Conservation (phyloP, 305 asterid genomes). For the Lippia alba region DNA sequence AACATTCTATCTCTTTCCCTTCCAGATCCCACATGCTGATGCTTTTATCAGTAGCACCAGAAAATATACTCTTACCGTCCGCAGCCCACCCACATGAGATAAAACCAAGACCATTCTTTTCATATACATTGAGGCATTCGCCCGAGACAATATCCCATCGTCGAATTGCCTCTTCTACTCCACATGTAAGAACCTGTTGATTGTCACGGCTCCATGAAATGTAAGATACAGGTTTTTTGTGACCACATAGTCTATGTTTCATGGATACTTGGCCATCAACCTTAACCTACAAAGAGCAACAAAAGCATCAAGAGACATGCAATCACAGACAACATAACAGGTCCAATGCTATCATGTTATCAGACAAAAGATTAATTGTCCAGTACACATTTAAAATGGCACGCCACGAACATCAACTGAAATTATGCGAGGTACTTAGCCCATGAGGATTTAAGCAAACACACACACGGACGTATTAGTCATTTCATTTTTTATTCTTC, state of each 20-base stretch:
- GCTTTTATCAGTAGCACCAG: conserved; percentile 77
- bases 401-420: background rate
- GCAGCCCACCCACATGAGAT: conserved; percentile 89
- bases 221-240: conserved; percentile 65
- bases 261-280: conserved; percentile 53
- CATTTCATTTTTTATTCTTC: background rate
- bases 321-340: background rate
- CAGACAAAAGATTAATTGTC: background rate
- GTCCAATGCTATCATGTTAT: background rate
- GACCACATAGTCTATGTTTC: conserved; percentile 62
- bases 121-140: conserved; percentile 62
- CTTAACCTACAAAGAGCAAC: conserved; percentile 51
- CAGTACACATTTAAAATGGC: conserved; percentile 17
- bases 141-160: conserved; percentile 81
- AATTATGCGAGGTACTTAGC: background rate
- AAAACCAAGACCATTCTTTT: conserved; percentile 63
- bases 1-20: conserved; percentile 74
- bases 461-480: background rate
- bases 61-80: conserved; percentile 66
- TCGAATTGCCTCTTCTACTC: conserved; percentile 73
- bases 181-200: conserved; percentile 82
- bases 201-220: conserved; percentile 85
- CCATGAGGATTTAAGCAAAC: background rate
- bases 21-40: conserved; percentile 82
- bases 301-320: conserved; percentile 18